phyloP scores from a whole-genome alignment of 257 asterid species.

The Buddleja alternifolia region DNA sequence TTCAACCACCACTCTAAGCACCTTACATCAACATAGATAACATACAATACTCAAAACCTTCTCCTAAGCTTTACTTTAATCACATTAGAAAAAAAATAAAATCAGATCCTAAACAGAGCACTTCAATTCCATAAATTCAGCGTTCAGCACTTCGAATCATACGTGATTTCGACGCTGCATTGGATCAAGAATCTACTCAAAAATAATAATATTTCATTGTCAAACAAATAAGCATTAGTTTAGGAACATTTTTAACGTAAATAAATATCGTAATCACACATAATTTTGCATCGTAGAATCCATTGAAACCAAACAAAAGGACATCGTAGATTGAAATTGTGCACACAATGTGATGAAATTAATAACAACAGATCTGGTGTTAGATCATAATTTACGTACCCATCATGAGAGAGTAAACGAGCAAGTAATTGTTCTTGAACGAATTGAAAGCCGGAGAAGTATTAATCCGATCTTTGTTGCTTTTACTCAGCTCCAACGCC shows the following conservation, averaged over 20 bases:
- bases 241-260: not conserved
- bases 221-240: too few relatives aligned
- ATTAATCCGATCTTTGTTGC: conserved; percentile 64
- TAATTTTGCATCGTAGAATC: not conserved
- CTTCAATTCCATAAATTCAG: conserved; percentile 12
- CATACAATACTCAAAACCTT: conserved; percentile 16
- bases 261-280: conserved; percentile 17
- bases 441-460: conserved; percentile 60
- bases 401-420: conserved; percentile 81
- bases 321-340: conserved; percentile 5
- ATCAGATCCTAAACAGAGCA: conserved; percentile 33
- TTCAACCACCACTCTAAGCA: conserved; percentile 21
- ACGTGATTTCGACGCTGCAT: too few relatives aligned
- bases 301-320: not conserved
- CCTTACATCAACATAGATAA: conserved; percentile 6
- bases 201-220: too few relatives aligned
- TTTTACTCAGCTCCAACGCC: conserved; percentile 61
- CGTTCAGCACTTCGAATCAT: too few relatives aligned
- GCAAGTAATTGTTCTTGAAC: conserved; percentile 66
- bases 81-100: conserved; percentile 13
- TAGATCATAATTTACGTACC: conserved; percentile 45
- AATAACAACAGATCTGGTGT: conserved; percentile 41
- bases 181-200: conserved; percentile 21
- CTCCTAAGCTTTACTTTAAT: not conserved
- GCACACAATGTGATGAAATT: conserved; percentile 14